phyloP scores from a whole-genome alignment of 805 yeast genomes.

The Helenozyma baotianmanensis region DNA sequence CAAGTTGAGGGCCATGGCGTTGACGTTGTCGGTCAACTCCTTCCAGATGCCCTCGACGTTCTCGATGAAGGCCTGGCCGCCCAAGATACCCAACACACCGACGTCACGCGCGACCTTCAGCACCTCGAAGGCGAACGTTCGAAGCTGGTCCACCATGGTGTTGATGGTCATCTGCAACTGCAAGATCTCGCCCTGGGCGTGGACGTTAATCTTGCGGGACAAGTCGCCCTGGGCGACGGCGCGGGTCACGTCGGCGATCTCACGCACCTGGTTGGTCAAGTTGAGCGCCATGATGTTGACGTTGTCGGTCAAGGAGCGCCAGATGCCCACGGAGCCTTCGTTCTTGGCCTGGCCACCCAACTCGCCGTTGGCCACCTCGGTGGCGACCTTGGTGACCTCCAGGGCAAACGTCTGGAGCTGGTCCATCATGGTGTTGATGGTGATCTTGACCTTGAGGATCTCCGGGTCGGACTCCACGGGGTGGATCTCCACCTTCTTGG shows the following conservation, averaged over 20 bases:
- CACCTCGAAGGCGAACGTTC: slow-evolving; percentile 81
- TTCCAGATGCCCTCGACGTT: slow-evolving; percentile 87
- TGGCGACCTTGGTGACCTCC: slow-evolving; percentile 81
- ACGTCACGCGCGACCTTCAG: slow-evolving; percentile 85
- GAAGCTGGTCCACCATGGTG: slow-evolving; percentile 81
- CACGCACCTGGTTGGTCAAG: slow-evolving; percentile 65
- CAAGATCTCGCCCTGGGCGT: slow-evolving; percentile 86
- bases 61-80: slow-evolving; percentile 80
- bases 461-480: slow-evolving; percentile 73
- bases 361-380: slow-evolving; percentile 87
- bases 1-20: slow-evolving; percentile 84
- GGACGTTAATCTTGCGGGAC: slow-evolving; percentile 78
- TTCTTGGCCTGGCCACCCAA: slow-evolving; percentile 86
- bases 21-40: slow-evolving; percentile 79
- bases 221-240: slow-evolving; percentile 87
- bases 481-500: slow-evolving; percentile 74
- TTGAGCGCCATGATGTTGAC: slow-evolving; percentile 87
- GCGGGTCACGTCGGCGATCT: slow-evolving; percentile 83
- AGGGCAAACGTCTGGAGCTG: slow-evolving; percentile 76
- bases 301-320: slow-evolving; percentile 81
- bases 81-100: slow-evolving; percentile 83
- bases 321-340: slow-evolving; percentile 81
- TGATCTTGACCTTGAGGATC: slow-evolving; percentile 70
- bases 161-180: slow-evolving; percentile 84
- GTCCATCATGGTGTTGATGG: slow-evolving; percentile 86